phyloP scores from a whole-genome alignment of 768 basidiomycete genomes.

The Podaxis sp. region DNA sequence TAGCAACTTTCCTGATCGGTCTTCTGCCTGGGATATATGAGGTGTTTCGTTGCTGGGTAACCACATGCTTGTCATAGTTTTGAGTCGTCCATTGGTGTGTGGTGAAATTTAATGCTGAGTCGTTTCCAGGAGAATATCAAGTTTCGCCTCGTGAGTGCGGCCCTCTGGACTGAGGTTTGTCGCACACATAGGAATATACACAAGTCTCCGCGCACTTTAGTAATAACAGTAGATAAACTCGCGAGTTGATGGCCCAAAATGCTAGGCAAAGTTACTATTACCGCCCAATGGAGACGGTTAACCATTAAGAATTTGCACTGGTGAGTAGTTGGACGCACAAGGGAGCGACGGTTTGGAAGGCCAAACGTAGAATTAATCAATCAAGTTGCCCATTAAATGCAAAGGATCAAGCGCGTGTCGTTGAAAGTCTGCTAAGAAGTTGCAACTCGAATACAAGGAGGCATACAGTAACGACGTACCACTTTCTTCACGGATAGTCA shows the following conservation, averaged over 20 bases:
- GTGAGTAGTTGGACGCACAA: not conserved
- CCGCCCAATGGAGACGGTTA: not conserved
- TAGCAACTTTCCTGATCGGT: not conserved
- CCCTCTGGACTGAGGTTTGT: not conserved
- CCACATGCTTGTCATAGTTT: not conserved
- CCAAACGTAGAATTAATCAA: not conserved
- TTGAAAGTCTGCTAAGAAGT: not conserved
- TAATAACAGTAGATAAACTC: not conserved
- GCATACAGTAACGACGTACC: not conserved
- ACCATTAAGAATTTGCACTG: not conserved
- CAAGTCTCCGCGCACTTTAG: not conserved
- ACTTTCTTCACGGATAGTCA: not conserved
- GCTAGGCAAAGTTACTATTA: not conserved
- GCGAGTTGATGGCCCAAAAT: not conserved
- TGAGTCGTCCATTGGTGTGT: not conserved
- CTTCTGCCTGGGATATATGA: not conserved
- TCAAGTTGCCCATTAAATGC: not conserved
- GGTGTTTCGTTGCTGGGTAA: not conserved
- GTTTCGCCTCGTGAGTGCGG: not conserved
- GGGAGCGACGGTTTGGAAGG: not conserved
- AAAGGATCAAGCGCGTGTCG: conserved; percentile 4
- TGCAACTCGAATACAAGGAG: not conserved
- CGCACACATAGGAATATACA: not conserved
- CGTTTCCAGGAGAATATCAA: not conserved
- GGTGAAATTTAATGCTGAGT: not conserved